phyloP scores from a whole-genome alignment of 768 basidiomycete genomes.

The Gymnopilus junonius region DNA sequence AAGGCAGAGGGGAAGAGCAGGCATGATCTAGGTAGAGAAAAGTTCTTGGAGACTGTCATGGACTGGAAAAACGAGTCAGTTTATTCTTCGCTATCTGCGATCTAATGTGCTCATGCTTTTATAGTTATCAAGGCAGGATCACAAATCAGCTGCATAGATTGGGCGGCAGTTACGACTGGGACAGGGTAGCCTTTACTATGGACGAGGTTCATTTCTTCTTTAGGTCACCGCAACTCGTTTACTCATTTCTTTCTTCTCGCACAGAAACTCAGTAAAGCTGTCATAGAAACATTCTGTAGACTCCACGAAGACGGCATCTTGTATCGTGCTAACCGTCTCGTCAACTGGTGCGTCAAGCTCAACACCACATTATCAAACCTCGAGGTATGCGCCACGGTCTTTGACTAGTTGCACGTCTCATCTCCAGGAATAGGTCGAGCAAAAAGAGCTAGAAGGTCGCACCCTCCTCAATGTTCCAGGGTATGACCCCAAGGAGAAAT shows the following conservation, averaged over 20 bases:
- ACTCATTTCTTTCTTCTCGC: background rate
- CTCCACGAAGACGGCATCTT: constrained; percentile 91
- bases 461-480: constrained; percentile 91
- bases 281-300: constrained; percentile 88
- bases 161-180: constrained; percentile 96
- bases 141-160: constrained; percentile 87
- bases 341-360: constrained; percentile 96
- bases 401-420: background rate
- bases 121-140: constrained; percentile 91
- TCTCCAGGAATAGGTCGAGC: constrained; percentile 62
- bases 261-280: constrained; percentile 83
- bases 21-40: constrained; percentile 94
- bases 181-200: constrained; percentile 95
- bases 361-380: constrained; percentile 98
- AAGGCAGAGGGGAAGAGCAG: constrained; percentile 82
- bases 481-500: constrained; percentile 92
- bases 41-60: constrained; percentile 88
- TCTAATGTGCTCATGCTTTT: background rate
- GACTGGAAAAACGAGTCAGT: constrained; percentile 97
- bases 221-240: background rate
- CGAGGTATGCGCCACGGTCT: constrained; percentile 55
- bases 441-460: constrained; percentile 84
- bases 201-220: constrained; percentile 59
- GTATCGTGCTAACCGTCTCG: constrained; percentile 95
- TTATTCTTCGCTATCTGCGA: background rate